Evolutionary conservation across 257 asterid species (phyloP).

Genomic region (Petunia secreta): DNA sequence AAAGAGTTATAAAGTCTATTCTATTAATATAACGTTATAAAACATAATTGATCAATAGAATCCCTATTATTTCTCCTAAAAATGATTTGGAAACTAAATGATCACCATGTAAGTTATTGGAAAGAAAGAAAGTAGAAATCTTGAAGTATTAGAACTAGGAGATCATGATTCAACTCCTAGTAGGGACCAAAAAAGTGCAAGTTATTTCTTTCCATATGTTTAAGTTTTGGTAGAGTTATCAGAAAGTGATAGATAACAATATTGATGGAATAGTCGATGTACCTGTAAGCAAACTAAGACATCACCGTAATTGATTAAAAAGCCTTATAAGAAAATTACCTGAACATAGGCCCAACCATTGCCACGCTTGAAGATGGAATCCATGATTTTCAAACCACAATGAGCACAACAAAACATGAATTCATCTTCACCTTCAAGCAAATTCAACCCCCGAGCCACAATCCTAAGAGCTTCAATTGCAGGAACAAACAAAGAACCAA

Average conservation of each 20-base stretch:
- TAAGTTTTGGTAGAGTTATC: neutral
- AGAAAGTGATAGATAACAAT: too few species aligned
- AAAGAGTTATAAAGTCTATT: too few species aligned
- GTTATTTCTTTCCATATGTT: neutral
- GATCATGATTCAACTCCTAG: too few species aligned
- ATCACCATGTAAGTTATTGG: too few species aligned
- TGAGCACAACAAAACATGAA: conserved; percentile 98
- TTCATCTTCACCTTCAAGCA: conserved; percentile 96
- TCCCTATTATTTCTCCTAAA: too few species aligned
- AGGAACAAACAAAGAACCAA: conserved; percentile 92
- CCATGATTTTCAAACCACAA: conserved; percentile 88
- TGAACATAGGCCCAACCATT: conserved; percentile 99
- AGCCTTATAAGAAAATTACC: conserved; percentile 37
- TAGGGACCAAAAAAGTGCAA: neutral
- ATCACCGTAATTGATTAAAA: neutral
- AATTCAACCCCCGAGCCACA: conserved; percentile 85
- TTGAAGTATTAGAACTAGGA: too few species aligned
- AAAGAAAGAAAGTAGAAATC: neutral
- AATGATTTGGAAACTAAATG: too few species aligned
- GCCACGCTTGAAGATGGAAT: conserved; percentile 79
- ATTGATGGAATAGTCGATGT: too few species aligned
- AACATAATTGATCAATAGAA: too few species aligned
- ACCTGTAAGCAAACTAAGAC: too few species aligned
- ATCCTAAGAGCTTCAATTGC: conserved; percentile 77
- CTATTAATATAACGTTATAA: too few species aligned